These are phyloP conservation scores for Hippophae rhamnoides DNA, from an alignment of 306 rosid species.

Conservation along the genomic window DNA sequence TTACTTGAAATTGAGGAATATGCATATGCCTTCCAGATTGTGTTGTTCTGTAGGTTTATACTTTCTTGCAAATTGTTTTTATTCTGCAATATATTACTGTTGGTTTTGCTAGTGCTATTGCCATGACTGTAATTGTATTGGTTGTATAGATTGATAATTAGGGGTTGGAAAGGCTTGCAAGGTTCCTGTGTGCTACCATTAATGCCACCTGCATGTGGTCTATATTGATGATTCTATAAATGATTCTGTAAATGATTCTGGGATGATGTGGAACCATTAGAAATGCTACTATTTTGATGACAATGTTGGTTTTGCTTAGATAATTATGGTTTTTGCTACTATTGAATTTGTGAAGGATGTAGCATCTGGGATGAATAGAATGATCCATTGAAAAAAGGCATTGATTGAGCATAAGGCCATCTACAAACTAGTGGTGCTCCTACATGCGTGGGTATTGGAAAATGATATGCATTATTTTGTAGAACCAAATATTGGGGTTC, in stretches of 20 bases:
- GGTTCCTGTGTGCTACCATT: slow-evolving; percentile 37
- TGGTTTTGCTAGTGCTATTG: slow-evolving; percentile 46
- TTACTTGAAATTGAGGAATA: no score
- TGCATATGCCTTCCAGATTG: no score
- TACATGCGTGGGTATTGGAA: slow-evolving; percentile 76
- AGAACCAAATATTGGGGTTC: slow-evolving; percentile 83
- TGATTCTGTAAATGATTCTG: slow-evolving; percentile 79
- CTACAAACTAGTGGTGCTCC: slow-evolving; percentile 52
- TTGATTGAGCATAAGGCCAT: no score
- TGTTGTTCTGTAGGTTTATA: no score
- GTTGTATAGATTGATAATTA: slow-evolving; percentile 46
- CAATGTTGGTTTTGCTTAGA: slow-evolving; percentile 64
- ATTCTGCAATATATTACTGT: slow-evolving; percentile 6
- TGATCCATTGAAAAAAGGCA: no score
- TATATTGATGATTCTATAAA: slow-evolving; percentile 69
- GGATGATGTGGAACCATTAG: slow-evolving; percentile 66
- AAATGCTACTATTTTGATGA: slow-evolving; percentile 54
- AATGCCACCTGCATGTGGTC: slow-evolving; percentile 37
- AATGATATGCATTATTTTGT: slow-evolving; percentile 67
- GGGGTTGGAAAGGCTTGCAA: slow-evolving; percentile 70
- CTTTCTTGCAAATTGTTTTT: no score
- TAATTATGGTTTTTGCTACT: slow-evolving; percentile 44
- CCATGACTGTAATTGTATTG: slow-evolving; percentile 41
- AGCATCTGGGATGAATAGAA: not conserved
- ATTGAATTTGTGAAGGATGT: slow-evolving; percentile 80